These are phyloP conservation scores for Pulveroboletus sp. DNA, from an alignment of 768 basidiomycete genomes.

Conservation along the genomic window DNA sequence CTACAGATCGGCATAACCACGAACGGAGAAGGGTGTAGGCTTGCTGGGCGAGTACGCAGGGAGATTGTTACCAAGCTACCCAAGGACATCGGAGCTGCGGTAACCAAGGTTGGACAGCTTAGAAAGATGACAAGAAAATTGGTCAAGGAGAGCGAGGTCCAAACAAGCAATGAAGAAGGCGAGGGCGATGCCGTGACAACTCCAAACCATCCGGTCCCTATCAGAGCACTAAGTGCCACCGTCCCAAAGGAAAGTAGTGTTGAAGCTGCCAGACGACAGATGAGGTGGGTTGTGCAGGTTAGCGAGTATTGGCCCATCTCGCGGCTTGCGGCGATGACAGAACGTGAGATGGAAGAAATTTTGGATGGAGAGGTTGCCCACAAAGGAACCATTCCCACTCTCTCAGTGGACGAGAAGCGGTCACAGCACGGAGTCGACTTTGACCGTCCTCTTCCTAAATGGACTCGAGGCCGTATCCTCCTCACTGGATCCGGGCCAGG, in stretches of 20 bases:
- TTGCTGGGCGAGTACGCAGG: slow-evolving; percentile 72
- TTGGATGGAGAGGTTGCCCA: slow-evolving; percentile 37
- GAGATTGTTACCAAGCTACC: slow-evolving; percentile 79
- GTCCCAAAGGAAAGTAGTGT: slow-evolving; percentile 32
- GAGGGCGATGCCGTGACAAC: slow-evolving; percentile 55
- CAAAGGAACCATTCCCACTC: slow-evolving; percentile 5
- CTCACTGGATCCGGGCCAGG: slow-evolving; percentile 96
- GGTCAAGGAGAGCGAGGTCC: slow-evolving; percentile 1
- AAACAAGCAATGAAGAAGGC: slow-evolving; percentile 38
- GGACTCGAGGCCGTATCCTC: slow-evolving; percentile 61
- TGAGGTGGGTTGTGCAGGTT: slow-evolving; percentile 93
- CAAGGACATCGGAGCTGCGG: slow-evolving; percentile 67
- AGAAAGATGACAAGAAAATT: slow-evolving; percentile 47
- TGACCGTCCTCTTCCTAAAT: slow-evolving; percentile 12
- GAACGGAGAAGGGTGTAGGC: slow-evolving; percentile 85
- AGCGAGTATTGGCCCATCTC: slow-evolving; percentile 94
- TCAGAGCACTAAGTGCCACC: slow-evolving; percentile 6
- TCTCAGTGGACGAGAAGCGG: slow-evolving; percentile 31
- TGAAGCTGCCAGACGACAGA: slow-evolving; percentile 57
- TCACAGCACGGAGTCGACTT: slow-evolving; percentile 31
- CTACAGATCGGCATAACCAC: slow-evolving; percentile 84
- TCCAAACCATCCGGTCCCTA: slow-evolving; percentile 67
- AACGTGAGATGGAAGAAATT: slow-evolving; percentile 62
- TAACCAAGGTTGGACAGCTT: slow-evolving; percentile 66
- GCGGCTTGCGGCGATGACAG: slow-evolving; percentile 64